A percentile compares a stretch with the other conserved stretches of the same genome.
Evolutionary conservation across 805 yeast genomes (phyloP).

Genomic region (Teunomyces funiuensis): DNA sequence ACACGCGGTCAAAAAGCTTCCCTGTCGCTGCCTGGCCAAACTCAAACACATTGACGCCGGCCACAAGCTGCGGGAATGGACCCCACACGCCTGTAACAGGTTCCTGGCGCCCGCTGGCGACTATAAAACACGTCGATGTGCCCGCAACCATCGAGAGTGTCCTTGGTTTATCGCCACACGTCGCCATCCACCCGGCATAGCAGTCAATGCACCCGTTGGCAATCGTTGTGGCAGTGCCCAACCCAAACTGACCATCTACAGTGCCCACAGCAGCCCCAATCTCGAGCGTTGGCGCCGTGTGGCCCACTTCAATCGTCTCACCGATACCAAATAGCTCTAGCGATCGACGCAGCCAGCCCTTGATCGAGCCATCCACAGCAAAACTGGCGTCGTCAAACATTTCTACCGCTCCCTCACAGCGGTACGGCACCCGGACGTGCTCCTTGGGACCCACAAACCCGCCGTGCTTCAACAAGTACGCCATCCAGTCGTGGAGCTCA

Average conservation of each 20-base stretch:
- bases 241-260: constrained; percentile 5
- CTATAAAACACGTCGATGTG: constrained; percentile 57
- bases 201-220: constrained; percentile 60
- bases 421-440: background rate
- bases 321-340: constrained; percentile 21
- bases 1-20: constrained; percentile 42
- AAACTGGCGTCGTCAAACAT: background rate
- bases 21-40: constrained; percentile 65
- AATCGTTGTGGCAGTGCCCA: constrained; percentile 15
- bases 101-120: constrained; percentile 10
- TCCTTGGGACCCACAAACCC: constrained; percentile 15
- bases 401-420: no score
- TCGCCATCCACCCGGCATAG: constrained; percentile 54
- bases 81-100: constrained; percentile 58
- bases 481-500: constrained; percentile 53
- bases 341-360: constrained; percentile 47
- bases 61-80: constrained; percentile 44
- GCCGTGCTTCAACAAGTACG: constrained; percentile 26
- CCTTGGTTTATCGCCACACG: constrained; percentile 10
- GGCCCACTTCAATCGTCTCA: constrained; percentile 27
- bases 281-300: constrained; percentile 14
- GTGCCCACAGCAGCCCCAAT: constrained; percentile 17
- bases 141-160: constrained; percentile 56
- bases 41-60: constrained; percentile 40
- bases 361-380: constrained; percentile 58